Evolutionary conservation across 495 filamentous ascomycete genomes (phyloP).

Genomic region (Penicillium maclennaniae): DNA sequence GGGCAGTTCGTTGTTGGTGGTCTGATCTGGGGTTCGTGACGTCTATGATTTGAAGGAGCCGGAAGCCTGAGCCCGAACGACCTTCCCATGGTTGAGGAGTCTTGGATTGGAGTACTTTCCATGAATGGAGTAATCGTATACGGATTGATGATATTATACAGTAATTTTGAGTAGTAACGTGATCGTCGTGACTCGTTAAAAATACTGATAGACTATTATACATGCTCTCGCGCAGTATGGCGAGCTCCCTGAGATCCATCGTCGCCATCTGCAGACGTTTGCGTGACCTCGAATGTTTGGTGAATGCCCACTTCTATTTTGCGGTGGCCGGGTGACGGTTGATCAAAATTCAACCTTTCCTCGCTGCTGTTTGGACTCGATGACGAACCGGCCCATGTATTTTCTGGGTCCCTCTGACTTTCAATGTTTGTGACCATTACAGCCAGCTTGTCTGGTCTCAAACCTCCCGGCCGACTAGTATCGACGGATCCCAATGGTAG

Average conservation of each 20-base stretch:
- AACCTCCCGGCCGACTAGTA: constrained; percentile 9
- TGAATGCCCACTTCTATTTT: constrained; percentile 33
- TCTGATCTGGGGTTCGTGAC: too few species aligned
- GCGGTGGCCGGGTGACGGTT: background rate
- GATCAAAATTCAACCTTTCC: constrained; percentile 29
- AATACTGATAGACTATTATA: constrained; percentile 15
- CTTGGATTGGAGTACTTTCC: too few species aligned
- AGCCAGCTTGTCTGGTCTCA: constrained; percentile 39
- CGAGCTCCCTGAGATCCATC: constrained; percentile 7
- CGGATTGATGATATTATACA: background rate
- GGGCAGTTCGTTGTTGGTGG: too few species aligned
- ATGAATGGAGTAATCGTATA: too few species aligned
- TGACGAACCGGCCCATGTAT: constrained; percentile 16
- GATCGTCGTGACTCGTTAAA: background rate
- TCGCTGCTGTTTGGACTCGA: constrained; percentile 32
- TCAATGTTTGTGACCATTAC: constrained; percentile 40
- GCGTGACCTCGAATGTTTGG: constrained; percentile 36
- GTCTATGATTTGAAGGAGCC: too few species aligned
- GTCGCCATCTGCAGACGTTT: constrained; percentile 19
- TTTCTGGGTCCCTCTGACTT: constrained; percentile 25
- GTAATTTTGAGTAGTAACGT: background rate
- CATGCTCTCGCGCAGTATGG: constrained; percentile 21
- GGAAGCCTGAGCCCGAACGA: too few species aligned
- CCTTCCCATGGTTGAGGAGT: too few species aligned
- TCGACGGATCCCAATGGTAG: constrained; percentile 35